Base-by-base conservation (phyloP, 2,329 filamentous ascomycete species). In the Aspergillus neotritici region DNA sequence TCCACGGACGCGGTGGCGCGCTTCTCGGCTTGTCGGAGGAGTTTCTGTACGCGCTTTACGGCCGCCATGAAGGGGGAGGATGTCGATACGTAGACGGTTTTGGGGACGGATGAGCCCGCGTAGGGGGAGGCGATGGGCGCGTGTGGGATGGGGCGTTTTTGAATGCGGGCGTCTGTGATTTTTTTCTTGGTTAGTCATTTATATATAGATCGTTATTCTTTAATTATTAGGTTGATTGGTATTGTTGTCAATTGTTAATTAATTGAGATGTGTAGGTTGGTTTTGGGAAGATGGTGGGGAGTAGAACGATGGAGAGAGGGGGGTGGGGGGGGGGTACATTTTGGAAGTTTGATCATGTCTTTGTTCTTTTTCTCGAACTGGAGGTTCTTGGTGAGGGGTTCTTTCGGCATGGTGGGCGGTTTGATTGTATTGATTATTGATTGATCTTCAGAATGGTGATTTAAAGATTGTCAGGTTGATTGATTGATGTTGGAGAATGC, bases 121-220 rank as follows among this genome's bases (percentile, higher is more conserved):
- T 77, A 78, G 4, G 77, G 75, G 0, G 75, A 75, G 4, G 77
- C 66, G 25, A 78, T 63, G 2, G 78, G 63, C 3, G 78, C 67
- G 58, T 74, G 79, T n/a, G 74, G 71, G 51, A 83, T 74, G 0
- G 79, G 78, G 0, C 79, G 74, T 58, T 78, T 79, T 50, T 69
- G 58, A 39, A 81, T 62, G 45, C 63, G 68, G 11, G 71, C 68
- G 50, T 75, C 73, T 74, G 38, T 15, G 9, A n/a, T 13, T 32
- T 56, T 21, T 37, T 42, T 6, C 31, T 33, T 41, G 32, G 15
- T 40, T 43, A 39, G 34, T n/a, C n/a, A n/a, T n/a, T n/a, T n/a
- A n/a, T n/a, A n/a, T n/a, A n/a, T n/a, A n/a, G n/a, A n/a, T n/a
- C n/a, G n/a, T n/a, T n/a, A n/a, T 30, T 32, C 29, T 29, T 21